phyloP scores from a whole-genome alignment of 2,329 filamentous ascomycete species.

The Zopfia rhizophila region DNA sequence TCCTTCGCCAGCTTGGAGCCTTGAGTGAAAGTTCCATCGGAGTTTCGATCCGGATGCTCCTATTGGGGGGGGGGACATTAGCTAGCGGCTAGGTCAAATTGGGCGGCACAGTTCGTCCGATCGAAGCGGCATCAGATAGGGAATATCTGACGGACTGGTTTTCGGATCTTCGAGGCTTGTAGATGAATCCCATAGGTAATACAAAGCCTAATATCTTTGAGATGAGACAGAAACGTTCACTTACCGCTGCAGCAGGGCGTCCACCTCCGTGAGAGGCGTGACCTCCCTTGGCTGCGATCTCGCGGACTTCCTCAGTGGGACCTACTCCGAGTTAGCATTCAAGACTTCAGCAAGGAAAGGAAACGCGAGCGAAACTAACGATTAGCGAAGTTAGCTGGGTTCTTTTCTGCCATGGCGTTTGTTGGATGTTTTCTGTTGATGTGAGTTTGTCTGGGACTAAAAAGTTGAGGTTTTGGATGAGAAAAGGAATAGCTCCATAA shows the following conservation, averaged over 20 bases:
- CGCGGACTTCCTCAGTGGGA: conserved; percentile 60
- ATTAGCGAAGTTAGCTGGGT: conserved; percentile 65
- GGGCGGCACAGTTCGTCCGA: too few species aligned
- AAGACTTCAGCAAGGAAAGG: too few species aligned
- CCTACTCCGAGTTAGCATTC: too few species aligned
- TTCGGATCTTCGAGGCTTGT: too few species aligned
- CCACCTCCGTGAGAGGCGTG: conserved; percentile 50
- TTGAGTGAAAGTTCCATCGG: conserved; percentile 52
- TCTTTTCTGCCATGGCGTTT: conserved; percentile 52
- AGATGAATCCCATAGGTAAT: too few species aligned
- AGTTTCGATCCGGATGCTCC: conserved; percentile 44
- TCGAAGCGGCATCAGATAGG: too few species aligned
- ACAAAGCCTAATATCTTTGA: not conserved
- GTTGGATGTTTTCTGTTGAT: conserved; percentile 10
- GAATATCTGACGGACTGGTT: too few species aligned
- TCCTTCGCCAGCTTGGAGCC: conserved; percentile 51
- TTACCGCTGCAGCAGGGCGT: not conserved
- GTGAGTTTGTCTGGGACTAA: conserved; percentile 4
- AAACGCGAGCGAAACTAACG: too few species aligned
- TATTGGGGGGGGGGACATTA: too few species aligned
- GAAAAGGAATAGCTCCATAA: too few species aligned
- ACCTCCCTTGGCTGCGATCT: conserved; percentile 62
- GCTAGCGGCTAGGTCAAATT: too few species aligned
- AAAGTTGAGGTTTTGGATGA: too few species aligned
- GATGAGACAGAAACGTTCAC: not conserved